Conservation (phyloP, 2,329 filamentous ascomycete species). For the Beauveria asiatica region DNA sequence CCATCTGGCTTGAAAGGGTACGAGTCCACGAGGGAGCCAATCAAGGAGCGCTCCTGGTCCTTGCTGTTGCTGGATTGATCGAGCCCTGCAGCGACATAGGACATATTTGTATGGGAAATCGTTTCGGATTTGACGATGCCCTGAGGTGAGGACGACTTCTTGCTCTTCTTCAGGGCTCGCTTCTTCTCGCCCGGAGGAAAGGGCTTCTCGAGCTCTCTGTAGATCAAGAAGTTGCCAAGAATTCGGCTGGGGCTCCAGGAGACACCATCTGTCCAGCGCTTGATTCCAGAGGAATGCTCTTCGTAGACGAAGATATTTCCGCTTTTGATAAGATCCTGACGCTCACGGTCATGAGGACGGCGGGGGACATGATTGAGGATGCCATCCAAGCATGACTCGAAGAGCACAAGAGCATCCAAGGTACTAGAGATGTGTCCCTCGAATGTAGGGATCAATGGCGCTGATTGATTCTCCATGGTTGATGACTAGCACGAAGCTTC, state of each 20-base stretch:
- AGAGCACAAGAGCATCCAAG: slow-evolving; percentile 68
- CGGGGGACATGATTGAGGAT: slow-evolving; percentile 67
- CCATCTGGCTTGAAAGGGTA: slow-evolving; percentile 80
- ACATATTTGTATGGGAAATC: slow-evolving; percentile 17
- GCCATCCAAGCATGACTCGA: slow-evolving; percentile 70
- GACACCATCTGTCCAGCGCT: slow-evolving; percentile 87
- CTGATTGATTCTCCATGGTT: slow-evolving; percentile 21
- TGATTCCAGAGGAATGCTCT: slow-evolving; percentile 82
- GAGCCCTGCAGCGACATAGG: slow-evolving; percentile 13
- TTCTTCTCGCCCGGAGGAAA: slow-evolving; percentile 82
- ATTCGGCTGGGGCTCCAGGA: slow-evolving; percentile 87
- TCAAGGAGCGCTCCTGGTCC: slow-evolving; percentile 38
- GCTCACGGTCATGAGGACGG: slow-evolving; percentile 78
- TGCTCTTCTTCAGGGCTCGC: slow-evolving; percentile 64
- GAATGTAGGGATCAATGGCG: slow-evolving; percentile 52
- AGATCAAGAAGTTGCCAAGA: slow-evolving; percentile 75
- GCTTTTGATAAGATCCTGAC: slow-evolving; percentile 67
- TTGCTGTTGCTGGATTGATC: slow-evolving; percentile 14
- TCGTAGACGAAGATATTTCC: slow-evolving; percentile 89
- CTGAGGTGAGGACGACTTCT: slow-evolving; percentile 21
- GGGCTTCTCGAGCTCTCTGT: slow-evolving; percentile 69
- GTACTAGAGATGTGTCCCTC: slow-evolving; percentile 60
- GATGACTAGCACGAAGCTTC: not conserved
- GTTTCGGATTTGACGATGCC: slow-evolving; percentile 29
- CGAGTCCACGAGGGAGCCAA: slow-evolving; percentile 81